These are phyloP conservation scores for Sphaerobolus stellatus DNA, from an alignment of 1,284 basidiomycete genomes.

Conservation along the genomic window DNA sequence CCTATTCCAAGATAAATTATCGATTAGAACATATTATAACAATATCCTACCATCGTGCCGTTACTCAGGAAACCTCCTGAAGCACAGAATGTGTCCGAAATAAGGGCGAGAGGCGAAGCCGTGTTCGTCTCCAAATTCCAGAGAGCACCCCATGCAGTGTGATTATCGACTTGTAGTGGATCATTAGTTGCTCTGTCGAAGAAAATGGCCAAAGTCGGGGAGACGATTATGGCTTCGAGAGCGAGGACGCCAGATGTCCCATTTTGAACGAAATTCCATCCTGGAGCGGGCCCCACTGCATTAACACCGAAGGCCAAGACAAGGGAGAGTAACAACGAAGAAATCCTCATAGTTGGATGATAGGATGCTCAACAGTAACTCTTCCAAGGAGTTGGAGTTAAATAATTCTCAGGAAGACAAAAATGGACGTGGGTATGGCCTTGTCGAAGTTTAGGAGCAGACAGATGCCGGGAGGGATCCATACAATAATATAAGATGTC, in stretches of 20 bases:
- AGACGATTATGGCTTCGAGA: conserved; percentile 48
- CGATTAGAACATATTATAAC: neutral
- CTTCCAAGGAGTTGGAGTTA: no score
- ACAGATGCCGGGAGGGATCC: no score
- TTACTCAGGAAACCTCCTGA: conserved; percentile 67
- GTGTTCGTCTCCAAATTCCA: conserved; percentile 47
- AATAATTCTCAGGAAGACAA: no score
- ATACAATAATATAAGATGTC: no score
- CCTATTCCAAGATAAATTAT: conserved; percentile 25
- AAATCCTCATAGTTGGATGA: no score
- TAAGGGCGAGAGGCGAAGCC: conserved; percentile 57
- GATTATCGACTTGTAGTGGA: conserved; percentile 53
- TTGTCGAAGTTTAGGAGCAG: no score
- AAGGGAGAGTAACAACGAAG: no score
- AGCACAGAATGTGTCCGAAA: conserved; percentile 72
- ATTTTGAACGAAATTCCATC: conserved; percentile 39
- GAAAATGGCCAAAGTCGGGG: conserved; percentile 46
- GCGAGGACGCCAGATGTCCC: conserved; percentile 47
- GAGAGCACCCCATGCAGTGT: conserved; percentile 68
- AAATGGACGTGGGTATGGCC: no score
- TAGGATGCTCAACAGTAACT: no score
- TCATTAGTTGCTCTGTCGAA: conserved; percentile 71
- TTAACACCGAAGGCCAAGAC: no score
- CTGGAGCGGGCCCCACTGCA: no score
- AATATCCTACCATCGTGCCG: conserved; percentile 58